Evolutionary conservation across 1,139 yeast genomes (phyloP).

Genomic region (Hanseniaspora gamundiae): DNA sequence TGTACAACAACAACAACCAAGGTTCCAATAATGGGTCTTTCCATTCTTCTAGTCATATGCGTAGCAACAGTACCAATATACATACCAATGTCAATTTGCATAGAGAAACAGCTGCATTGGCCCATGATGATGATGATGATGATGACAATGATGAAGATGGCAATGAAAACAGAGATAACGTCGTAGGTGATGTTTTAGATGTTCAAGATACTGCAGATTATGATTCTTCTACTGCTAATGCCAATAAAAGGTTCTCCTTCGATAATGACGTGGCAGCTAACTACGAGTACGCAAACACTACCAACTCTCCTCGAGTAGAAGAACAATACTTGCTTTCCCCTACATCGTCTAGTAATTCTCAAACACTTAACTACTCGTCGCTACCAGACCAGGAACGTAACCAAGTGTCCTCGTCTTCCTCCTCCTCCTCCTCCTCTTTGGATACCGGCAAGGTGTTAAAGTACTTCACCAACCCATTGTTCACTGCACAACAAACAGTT

Average conservation of each 20-base stretch:
- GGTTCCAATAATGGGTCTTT: background rate
- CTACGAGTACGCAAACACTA: background rate
- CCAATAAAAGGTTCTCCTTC: background rate
- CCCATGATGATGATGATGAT: slow-evolving; percentile 18
- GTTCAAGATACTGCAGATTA: slow-evolving; percentile 4
- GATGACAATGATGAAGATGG: slow-evolving; percentile 12
- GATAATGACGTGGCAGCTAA: slow-evolving; percentile 1
- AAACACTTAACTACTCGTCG: background rate
- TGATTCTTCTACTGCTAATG: slow-evolving; percentile 3
- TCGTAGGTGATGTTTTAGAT: slow-evolving; percentile 3
- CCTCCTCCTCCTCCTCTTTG: no score
- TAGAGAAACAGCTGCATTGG: slow-evolving; percentile 26
- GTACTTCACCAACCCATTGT: slow-evolving; percentile 3
- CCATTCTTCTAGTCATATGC: background rate
- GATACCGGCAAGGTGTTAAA: background rate
- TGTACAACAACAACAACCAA: slow-evolving; percentile 7
- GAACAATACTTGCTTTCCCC: slow-evolving; percentile 1
- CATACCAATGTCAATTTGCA: slow-evolving; percentile 22
- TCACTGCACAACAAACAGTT: slow-evolving; percentile 10
- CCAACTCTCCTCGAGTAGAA: background rate
- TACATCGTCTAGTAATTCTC: no score
- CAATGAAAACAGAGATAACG: slow-evolving; percentile 8
- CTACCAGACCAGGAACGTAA: no score
- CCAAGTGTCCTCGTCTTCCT: no score
- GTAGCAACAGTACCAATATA: slow-evolving; percentile 7